A percentile compares a stretch with the other conserved stretches of the same genome.
Conservation (phyloP, 768 basidiomycete genomes). For the Chiua virens region DNA sequence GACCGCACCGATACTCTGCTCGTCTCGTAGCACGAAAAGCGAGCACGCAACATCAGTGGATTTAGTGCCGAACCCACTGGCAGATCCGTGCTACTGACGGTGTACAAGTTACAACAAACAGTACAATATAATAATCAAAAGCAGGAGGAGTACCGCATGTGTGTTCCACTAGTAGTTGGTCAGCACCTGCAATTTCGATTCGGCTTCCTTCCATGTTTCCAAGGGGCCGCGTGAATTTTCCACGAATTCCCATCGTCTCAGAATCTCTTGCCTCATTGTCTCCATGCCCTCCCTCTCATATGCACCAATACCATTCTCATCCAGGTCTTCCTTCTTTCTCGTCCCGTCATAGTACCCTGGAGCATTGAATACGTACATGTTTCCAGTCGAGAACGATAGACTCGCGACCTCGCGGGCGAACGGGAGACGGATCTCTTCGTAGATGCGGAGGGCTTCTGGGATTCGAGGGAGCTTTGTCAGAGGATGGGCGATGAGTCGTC, state of each 20-base stretch:
- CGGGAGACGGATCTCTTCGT: conserved; percentile 11
- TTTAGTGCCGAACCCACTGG: no score
- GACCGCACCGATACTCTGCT: no score
- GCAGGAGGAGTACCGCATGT: no score
- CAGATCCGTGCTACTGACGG: no score
- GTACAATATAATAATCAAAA: no score
- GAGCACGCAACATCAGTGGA: no score
- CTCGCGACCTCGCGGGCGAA: conserved; percentile 12
- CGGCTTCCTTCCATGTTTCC: conserved; percentile 17
- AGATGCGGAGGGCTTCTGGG: conserved; percentile 6
- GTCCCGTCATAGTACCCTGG: conserved; percentile 26
- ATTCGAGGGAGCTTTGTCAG: conserved; percentile 4
- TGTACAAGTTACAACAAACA: no score
- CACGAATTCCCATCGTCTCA: conserved; percentile 16
- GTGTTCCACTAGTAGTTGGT: not conserved
- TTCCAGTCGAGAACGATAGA: conserved; percentile 15
- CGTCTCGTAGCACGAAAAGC: no score
- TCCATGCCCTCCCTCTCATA: conserved; percentile 21
- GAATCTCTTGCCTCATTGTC: conserved; percentile 7
- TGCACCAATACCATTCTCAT: conserved; percentile 5
- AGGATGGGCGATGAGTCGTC: conserved; percentile 24
- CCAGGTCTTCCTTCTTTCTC: conserved; percentile 4
- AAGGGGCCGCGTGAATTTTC: conserved; percentile 6
- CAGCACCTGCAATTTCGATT: conserved; percentile 6
- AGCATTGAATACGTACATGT: no score